phyloP scores from a whole-genome alignment of 1,139 yeast species.

The Candida tunisiensis region DNA sequence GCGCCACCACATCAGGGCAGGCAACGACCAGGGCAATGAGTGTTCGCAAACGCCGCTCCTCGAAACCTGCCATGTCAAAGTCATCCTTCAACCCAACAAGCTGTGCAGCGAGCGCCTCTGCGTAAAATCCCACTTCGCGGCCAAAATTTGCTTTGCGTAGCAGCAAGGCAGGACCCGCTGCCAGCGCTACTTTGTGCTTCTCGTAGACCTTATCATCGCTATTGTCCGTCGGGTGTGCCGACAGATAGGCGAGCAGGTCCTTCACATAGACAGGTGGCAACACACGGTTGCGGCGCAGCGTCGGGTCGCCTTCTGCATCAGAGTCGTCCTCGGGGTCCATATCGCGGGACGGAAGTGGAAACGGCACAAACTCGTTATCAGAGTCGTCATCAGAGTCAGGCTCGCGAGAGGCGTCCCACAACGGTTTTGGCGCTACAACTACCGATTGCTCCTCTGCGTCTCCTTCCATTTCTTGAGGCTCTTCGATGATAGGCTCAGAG shows the following conservation, averaged over 20 bases:
- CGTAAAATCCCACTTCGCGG: conserved; percentile 34
- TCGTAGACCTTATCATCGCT: conserved; percentile 38
- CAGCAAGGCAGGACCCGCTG: conserved; percentile 35
- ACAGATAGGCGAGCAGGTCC: conserved; percentile 40
- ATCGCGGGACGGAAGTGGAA: conserved; percentile 9
- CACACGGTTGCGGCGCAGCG: no score
- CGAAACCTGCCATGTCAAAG: conserved; percentile 33
- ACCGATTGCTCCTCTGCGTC: not conserved
- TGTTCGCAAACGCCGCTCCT: conserved; percentile 30
- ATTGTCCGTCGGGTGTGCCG: no score
- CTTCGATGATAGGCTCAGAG: not conserved
- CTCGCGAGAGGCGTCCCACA: not conserved
- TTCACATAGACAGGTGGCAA: conserved; percentile 44
- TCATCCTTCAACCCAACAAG: conserved; percentile 33
- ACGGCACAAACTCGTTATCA: conserved; percentile 10
- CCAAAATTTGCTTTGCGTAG: conserved; percentile 35
- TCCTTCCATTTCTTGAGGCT: conserved; percentile 1
- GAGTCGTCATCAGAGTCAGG: conserved; percentile 19
- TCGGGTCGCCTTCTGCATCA: conserved; percentile 25
- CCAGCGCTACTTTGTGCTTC: conserved; percentile 34
- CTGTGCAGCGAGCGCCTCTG: conserved; percentile 28
- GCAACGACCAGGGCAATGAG: conserved; percentile 37
- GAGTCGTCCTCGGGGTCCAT: conserved; percentile 6
- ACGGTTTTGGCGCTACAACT: no score
- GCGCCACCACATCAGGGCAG: conserved; percentile 25